These are phyloP conservation scores for Stagonosporopsis chrysanthemi DNA, from an alignment of 2,329 filamentous ascomycete genomes.

Conservation along the genomic window DNA sequence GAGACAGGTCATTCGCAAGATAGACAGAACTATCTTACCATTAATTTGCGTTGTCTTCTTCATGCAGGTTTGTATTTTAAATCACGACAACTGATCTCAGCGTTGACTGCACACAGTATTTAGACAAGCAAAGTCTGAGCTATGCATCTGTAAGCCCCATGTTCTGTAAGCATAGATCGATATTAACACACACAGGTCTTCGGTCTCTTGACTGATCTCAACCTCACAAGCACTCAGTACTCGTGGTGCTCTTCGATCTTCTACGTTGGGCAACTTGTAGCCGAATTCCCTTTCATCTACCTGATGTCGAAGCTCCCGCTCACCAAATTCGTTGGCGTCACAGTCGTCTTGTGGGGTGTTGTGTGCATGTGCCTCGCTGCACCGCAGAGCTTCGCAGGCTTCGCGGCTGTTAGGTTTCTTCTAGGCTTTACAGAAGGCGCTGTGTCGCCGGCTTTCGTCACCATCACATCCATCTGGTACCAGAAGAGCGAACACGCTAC, in stretches of 20 bases:
- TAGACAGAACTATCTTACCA: constrained; percentile 23
- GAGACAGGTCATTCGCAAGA: constrained; percentile 21
- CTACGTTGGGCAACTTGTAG: constrained; percentile 51
- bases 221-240: constrained; percentile 56
- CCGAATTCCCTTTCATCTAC: constrained; percentile 61
- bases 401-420: constrained; percentile 53
- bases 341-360: constrained; percentile 53
- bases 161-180: too few relatives aligned
- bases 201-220: constrained; percentile 57
- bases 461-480: constrained; percentile 51
- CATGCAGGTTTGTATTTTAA: constrained; percentile 28
- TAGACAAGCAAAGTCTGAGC: constrained; percentile 60
- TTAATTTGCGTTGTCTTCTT: constrained; percentile 33
- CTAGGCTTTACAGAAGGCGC: constrained; percentile 55
- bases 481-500: constrained; percentile 40
- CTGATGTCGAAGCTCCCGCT: constrained; percentile 60
- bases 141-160: constrained; percentile 53
- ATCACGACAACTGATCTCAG: too few relatives aligned
- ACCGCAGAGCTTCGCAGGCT: constrained; percentile 49
- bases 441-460: constrained; percentile 57
- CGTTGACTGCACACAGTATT: constrained; percentile 10
- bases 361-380: constrained; percentile 56
- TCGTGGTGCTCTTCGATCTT: constrained; percentile 59
- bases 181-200: constrained; percentile 31
- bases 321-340: constrained; percentile 60